Percentiles rank a stretch among this genome's conserved stretches.
Evolutionary conservation across 2,329 filamentous ascomycete genomes (phyloP).

Genomic region (Zymoseptoria passerinii): DNA sequence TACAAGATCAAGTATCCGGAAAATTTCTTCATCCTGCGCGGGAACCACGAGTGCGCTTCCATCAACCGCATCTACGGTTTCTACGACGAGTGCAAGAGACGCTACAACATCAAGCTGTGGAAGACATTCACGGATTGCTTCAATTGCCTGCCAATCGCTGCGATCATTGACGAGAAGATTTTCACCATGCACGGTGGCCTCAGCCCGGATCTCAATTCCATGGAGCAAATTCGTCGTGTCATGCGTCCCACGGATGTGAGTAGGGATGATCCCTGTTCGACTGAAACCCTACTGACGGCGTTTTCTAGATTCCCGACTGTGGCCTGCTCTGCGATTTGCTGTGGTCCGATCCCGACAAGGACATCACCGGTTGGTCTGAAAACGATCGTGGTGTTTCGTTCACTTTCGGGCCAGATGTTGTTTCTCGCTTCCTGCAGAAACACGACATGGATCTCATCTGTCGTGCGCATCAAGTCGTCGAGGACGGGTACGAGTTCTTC

Average conservation of each 20-base stretch:
- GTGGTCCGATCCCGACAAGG: constrained; percentile 98
- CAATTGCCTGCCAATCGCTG: constrained; percentile 96
- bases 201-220: constrained; percentile 94
- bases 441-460: constrained; percentile 99
- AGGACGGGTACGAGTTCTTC: constrained; percentile 99
- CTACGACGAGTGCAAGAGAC: constrained; percentile 98
- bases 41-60: constrained; percentile 97
- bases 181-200: constrained; percentile 99
- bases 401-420: constrained; percentile 95
- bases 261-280: constrained; percentile 22
- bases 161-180: constrained; percentile 99
- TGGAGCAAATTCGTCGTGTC: constrained; percentile 98
- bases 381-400: constrained; percentile 98
- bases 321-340: constrained; percentile 94
- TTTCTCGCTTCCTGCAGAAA: constrained; percentile 95
- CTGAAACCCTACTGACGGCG: constrained; percentile 6
- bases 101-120: constrained; percentile 99
- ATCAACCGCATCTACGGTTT: constrained; percentile 99
- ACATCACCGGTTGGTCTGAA: constrained; percentile 98
- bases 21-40: constrained; percentile 98
- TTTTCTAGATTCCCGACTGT: constrained; percentile 81
- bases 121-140: constrained; percentile 99
- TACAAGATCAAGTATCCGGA: constrained; percentile 99
- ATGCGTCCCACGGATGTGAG: constrained; percentile 98
- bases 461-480: constrained; percentile 95